These are phyloP conservation scores for Rhizoclosmatium sp. DNA, from an alignment of 192 early-diverging fungal species.

Conservation along the genomic window DNA sequence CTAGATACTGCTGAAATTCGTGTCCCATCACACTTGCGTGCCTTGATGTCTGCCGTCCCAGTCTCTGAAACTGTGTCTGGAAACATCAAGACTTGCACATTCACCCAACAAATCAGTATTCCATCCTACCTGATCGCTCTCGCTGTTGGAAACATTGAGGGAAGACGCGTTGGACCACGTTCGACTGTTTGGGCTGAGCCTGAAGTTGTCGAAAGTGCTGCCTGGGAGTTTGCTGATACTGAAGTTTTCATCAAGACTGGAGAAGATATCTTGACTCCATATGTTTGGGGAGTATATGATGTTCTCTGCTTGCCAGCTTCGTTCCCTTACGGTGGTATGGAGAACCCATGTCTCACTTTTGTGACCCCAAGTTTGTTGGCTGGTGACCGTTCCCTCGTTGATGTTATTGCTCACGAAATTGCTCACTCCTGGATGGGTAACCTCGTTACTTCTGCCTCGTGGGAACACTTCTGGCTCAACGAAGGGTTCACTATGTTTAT, in stretches of 20 bases:
- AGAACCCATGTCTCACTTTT: slow-evolving; percentile 98
- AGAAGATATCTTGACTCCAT: slow-evolving; percentile 79
- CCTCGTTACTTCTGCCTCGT: slow-evolving; percentile 47
- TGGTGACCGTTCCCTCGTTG: slow-evolving; percentile 91
- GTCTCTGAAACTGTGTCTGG: slow-evolving; percentile 59
- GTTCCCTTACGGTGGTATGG: slow-evolving; percentile 89
- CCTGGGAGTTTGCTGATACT: slow-evolving; percentile 89
- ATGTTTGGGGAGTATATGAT: slow-evolving; percentile 85
- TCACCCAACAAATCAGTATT: slow-evolving; percentile 87
- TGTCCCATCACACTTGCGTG: slow-evolving; percentile 79
- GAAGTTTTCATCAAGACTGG: slow-evolving; percentile 65
- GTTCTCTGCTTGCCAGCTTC: slow-evolving; percentile 73
- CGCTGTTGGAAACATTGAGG: slow-evolving; percentile 88
- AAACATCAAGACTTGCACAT: slow-evolving; percentile 72
- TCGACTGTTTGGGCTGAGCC: slow-evolving; percentile 97
- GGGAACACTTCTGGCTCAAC: slow-evolving; percentile 88
- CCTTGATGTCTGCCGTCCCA: slow-evolving; percentile 91
- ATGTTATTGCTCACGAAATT: slow-evolving; percentile 95
- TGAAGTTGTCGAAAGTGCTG: slow-evolving; percentile 84
- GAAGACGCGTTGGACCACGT: slow-evolving; percentile 86
- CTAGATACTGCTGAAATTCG: slow-evolving; percentile 77
- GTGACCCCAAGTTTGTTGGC: slow-evolving; percentile 96
- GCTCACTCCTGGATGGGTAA: slow-evolving; percentile 84
- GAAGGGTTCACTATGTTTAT: slow-evolving; percentile 94
- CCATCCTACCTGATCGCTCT: slow-evolving; percentile 96